A percentile compares a stretch with the other conserved stretches of the same genome.
Evolutionary conservation across 164 flowering plant species (phyloP).

Genomic region (Cinnamomum chago): DNA sequence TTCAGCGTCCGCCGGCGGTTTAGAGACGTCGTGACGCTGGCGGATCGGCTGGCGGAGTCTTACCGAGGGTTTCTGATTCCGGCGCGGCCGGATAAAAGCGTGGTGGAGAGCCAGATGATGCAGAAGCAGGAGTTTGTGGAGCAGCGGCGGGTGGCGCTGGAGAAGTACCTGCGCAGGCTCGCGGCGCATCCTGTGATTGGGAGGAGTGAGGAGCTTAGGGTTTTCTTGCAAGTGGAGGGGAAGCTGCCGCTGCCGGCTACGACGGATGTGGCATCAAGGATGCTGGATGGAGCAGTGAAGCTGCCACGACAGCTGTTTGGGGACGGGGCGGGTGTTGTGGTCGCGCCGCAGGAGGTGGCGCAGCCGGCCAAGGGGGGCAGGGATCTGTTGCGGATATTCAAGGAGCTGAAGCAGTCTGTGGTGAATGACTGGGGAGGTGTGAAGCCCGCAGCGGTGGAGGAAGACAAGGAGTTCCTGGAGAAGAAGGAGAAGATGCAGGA

Average conservation of each 20-base stretch:
- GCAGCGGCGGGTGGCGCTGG: slow-evolving; percentile 83
- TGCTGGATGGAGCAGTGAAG: slow-evolving; percentile 90
- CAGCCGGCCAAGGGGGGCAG: slow-evolving; percentile 92
- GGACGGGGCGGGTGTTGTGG: slow-evolving; percentile 38
- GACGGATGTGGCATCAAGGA: slow-evolving; percentile 75
- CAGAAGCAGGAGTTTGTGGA: slow-evolving; percentile 96
- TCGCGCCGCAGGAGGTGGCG: slow-evolving; percentile 53
- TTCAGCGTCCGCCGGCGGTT: slow-evolving; percentile 75
- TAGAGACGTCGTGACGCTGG: slow-evolving; percentile 68
- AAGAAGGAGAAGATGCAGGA: slow-evolving; percentile 73
- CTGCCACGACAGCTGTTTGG: slow-evolving; percentile 85
- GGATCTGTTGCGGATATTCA: slow-evolving; percentile 80
- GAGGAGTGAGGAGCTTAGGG: slow-evolving; percentile 80
- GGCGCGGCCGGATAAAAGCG: slow-evolving; percentile 86
- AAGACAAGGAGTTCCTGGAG: slow-evolving; percentile 86
- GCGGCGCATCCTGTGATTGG: slow-evolving; percentile 74
- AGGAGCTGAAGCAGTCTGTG: slow-evolving; percentile 85
- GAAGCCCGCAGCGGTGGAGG: slow-evolving; percentile 65
- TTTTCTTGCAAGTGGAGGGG: slow-evolving; percentile 77
- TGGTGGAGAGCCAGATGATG: slow-evolving; percentile 98
- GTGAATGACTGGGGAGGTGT: slow-evolving; percentile 84
- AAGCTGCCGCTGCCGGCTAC: slow-evolving; percentile 61
- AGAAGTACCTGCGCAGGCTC: slow-evolving; percentile 78
- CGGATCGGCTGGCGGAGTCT: slow-evolving; percentile 70
- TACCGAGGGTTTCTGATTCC: slow-evolving; percentile 82